phyloP scores from a whole-genome alignment of 192 early-diverging fungal species.

The Spinellus fusiger region DNA sequence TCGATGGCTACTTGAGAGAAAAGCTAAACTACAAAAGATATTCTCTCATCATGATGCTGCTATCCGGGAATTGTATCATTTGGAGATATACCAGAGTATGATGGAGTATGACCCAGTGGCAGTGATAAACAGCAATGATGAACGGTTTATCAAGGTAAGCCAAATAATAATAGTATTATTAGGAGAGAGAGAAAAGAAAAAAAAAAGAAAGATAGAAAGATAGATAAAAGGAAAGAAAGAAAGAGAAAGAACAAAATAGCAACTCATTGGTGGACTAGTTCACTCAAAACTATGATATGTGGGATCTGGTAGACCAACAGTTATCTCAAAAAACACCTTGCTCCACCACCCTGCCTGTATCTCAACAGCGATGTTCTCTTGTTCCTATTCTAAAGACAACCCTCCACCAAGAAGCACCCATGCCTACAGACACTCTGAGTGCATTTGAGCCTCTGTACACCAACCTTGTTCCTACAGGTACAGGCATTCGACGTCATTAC shows the following conservation, averaged over 20 bases:
- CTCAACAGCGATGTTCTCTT: conserved; percentile 36
- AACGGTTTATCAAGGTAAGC: conserved; percentile 47
- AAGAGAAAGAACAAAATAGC: not conserved
- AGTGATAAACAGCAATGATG: conserved; percentile 44
- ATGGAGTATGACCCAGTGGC: conserved; percentile 48
- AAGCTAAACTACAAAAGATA: conserved; percentile 37
- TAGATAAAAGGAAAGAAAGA: not conserved
- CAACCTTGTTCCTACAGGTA: conserved; percentile 11
- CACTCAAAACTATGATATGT: conserved; percentile 35
- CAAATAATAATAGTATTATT: conserved; percentile 16
- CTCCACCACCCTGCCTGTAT: conserved; percentile 35
- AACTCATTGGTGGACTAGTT: conserved; percentile 14
- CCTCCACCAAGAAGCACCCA: conserved; percentile 6
- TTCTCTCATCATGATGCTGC: conserved; percentile 46
- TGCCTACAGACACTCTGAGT: not conserved
- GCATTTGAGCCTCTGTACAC: not conserved
- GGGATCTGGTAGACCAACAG: conserved; percentile 44
- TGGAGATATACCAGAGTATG: conserved; percentile 46
- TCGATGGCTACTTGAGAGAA: conserved; percentile 30
- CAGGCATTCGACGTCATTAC: conserved; percentile 17
- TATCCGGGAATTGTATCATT: conserved; percentile 53
- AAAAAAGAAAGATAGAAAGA: no score
- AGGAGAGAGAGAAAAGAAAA: not conserved
- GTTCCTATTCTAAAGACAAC: conserved; percentile 42
- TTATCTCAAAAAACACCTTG: conserved; percentile 32